Percentiles rank a stretch among this genome's conserved stretches.
phyloP scores from a whole-genome alignment of 345 rosid genomes.

The Gossypium thurberi region DNA sequence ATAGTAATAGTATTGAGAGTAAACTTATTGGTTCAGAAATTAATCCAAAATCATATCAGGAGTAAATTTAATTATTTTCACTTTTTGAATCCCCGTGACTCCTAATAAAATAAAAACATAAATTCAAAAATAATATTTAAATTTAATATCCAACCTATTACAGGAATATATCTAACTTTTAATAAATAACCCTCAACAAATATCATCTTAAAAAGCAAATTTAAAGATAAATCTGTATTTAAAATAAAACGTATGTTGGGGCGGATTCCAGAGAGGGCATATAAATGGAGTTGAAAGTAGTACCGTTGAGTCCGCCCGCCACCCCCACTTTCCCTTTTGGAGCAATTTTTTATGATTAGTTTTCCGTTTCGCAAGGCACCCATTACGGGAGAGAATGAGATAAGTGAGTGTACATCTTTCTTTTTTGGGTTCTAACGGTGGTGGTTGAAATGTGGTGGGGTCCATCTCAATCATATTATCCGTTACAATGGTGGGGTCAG shows the following conservation, averaged over 20 bases:
- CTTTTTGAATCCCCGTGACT: fast-evolving
- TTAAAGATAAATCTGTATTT: too few relatives aligned
- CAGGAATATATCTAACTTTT: too few relatives aligned
- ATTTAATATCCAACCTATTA: too few relatives aligned
- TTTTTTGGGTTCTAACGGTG: background rate
- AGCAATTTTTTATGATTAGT: background rate
- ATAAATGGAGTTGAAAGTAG: constrained; percentile 16
- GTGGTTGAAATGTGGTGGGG: constrained; percentile 5
- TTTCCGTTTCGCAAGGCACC: constrained; percentile 15
- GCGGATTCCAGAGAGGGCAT: constrained; percentile 19
- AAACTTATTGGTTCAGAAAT: too few relatives aligned
- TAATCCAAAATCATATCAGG: too few relatives aligned
- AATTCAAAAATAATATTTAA: too few relatives aligned
- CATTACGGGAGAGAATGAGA: constrained; percentile 16
- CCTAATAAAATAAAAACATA: too few relatives aligned
- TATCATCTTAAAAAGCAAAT: too few relatives aligned
- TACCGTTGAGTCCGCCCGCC: constrained; percentile 23
- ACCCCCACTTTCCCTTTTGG: background rate
- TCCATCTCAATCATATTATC: constrained; percentile 26
- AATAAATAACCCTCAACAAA: too few relatives aligned
- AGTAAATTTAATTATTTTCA: too few relatives aligned
- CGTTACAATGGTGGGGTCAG: constrained; percentile 36
- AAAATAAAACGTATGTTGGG: background rate
- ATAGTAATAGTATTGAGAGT: too few relatives aligned
- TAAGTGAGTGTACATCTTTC: background rate